Evolutionary conservation across 805 yeast genomes (phyloP).

Genomic region (Zygosaccharomyces bailii): DNA sequence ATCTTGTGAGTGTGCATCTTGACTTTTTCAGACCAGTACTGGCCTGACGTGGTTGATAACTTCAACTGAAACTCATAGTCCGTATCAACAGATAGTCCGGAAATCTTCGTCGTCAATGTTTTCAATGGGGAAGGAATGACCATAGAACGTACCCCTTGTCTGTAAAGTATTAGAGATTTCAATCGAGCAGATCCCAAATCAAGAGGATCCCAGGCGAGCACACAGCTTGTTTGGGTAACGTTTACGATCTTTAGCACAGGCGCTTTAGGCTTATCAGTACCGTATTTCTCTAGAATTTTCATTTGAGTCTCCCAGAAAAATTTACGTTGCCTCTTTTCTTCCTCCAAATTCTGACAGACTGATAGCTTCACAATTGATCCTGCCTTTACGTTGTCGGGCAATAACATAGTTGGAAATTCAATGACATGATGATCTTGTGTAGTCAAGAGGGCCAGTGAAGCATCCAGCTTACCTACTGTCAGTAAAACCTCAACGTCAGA

Average conservation of each 20-base stretch:
- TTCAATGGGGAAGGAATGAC: constrained; percentile 79
- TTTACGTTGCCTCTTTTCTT: constrained; percentile 57
- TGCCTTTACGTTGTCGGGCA: constrained; percentile 87
- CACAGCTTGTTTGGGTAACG: constrained; percentile 92
- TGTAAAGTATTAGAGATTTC: constrained; percentile 71
- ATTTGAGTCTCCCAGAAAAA: constrained; percentile 67
- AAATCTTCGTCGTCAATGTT: constrained; percentile 77
- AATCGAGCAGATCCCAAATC: constrained; percentile 79
- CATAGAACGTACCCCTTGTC: constrained; percentile 59
- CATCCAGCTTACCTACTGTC: constrained; percentile 94
- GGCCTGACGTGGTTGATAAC: constrained; percentile 89
- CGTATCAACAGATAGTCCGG: constrained; percentile 87
- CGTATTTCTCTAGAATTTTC: constrained; percentile 68
- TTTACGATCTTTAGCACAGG: constrained; percentile 72
- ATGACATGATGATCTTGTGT: constrained; percentile 91
- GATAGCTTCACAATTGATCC: constrained; percentile 86
- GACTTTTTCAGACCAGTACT: constrained; percentile 61
- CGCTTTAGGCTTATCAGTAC: constrained; percentile 61
- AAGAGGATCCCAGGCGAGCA: constrained; percentile 88
- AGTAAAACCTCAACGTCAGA: constrained; percentile 73
- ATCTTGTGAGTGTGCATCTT: constrained; percentile 84
- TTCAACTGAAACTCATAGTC: constrained; percentile 74
- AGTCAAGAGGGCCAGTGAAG: constrained; percentile 84
- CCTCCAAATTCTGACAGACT: constrained; percentile 71
- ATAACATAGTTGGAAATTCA: constrained; percentile 91